These are phyloP conservation scores for Ustilago lituana DNA, from an alignment of 1,284 basidiomycete genomes.

Conservation along the genomic window DNA sequence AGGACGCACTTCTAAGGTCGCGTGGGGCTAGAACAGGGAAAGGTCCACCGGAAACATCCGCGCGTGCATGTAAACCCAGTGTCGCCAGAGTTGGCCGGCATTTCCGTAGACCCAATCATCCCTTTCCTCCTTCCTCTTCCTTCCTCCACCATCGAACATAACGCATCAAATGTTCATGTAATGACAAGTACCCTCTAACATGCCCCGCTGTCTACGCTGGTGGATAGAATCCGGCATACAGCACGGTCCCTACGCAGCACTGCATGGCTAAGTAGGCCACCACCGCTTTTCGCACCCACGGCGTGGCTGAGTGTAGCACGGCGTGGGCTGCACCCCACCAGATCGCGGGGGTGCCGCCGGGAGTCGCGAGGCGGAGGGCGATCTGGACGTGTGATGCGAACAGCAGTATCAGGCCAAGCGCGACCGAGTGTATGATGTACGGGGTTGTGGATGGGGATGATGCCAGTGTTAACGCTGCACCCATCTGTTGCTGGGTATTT, in stretches of 20 bases:
- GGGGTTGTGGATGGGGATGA: conserved; percentile 69
- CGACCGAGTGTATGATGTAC: conserved; percentile 76
- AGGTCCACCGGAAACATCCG: not conserved
- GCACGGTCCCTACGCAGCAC: conserved; percentile 77
- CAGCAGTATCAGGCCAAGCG: conserved; percentile 74
- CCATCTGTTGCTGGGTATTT: too few species aligned
- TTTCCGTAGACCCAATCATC: not conserved
- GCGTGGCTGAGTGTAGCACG: conserved; percentile 70
- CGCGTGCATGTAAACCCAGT: too few species aligned
- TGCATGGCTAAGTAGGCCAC: conserved; percentile 80
- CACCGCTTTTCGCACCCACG: conserved; percentile 65
- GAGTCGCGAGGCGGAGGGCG: conserved; percentile 79
- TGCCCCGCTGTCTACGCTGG: conserved; percentile 86
- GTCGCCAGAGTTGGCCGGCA: too few species aligned
- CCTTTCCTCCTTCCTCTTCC: too few species aligned
- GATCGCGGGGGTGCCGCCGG: conserved; percentile 75
- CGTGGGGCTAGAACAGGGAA: too few species aligned
- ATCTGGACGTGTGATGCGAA: conserved; percentile 91
- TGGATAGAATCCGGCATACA: conserved; percentile 88
- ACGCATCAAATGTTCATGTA: too few species aligned
- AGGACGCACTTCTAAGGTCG: too few species aligned
- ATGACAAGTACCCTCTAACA: too few species aligned
- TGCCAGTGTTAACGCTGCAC: not conserved
- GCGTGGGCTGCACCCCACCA: conserved; percentile 82
- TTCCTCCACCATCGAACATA: too few species aligned